Evolutionary conservation across 2,329 filamentous ascomycete species (phyloP), one percentile per base, ranked within the genome.

Genomic region (Penicillium italicum): DNA sequence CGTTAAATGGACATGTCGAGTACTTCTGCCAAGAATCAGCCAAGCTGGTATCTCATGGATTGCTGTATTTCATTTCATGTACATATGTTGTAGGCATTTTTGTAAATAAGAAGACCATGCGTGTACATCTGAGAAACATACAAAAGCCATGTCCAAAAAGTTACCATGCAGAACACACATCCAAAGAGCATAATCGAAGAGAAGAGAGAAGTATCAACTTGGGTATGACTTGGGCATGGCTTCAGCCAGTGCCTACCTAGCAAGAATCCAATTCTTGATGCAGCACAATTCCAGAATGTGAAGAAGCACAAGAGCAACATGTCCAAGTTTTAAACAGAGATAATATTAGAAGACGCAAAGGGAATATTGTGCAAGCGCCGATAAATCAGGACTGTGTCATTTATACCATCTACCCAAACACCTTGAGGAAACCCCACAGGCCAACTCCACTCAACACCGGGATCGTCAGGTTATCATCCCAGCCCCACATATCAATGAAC

Each of bases 391-490:
- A 11, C 14, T 52, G 34, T 46, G 50, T 28, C 16, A 46, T 45
- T 51, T 54, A 47, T 54, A n/a, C 45, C 45, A 46, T 57, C 65
- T 60, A 73, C 33, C 87, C 87, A 80, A 97, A 97, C 46, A 91
- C 73, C 77, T 89, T 95, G 66, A 97, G 80, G 72, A 99, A 97
- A 0, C 88, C 89, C 87, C 90, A 96, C 58, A 99, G 85, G 7
- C 92, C 92, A 43, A 91, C 76, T 24, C 92, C 91, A 70, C 91
- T 96, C 47, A 99, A 80, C 26, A 96, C 85, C 2, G 94, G 94
- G 73, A 99, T 99, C 47, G 93, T 97, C 66, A 99, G 79, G 74
- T 99, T 99, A 76, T 99, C 94, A 69, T 99, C 94, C 89, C 91
- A 92, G 45, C 91, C 90, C 71, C 91, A 97, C 0, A 97, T 69